Evolutionary conservation across 2,329 filamentous ascomycete species (phyloP), one percentile per base, ranked within the genome.

Genomic region (Fusarium redolens): DNA sequence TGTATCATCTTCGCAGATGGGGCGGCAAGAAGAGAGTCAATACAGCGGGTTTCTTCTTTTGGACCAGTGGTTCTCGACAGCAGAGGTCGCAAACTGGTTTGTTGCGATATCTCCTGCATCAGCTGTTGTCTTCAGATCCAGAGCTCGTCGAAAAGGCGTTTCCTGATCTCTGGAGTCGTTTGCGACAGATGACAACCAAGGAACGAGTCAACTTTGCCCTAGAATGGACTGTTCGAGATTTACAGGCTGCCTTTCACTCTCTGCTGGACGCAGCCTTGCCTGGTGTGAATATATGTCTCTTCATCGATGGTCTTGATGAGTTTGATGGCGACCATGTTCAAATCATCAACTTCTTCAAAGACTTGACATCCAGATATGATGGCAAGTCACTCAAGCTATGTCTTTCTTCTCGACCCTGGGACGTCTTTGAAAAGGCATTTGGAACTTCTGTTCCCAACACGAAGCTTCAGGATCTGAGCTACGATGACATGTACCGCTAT

Each of bases 31-130:
- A 77, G 77, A 0, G 72, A 81, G 5, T 79, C 77, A 48, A 38
- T 4, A 81, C 79, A 0, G 82, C 83, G 0, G 81, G 78, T 0
- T 86, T 83, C 74, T 86, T 85, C 68, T 85, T 86, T 63, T 86
- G 85, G 85, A 83, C 80, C 5, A 82, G 80, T 22, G 83, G 82
- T 7, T 82, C 81, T 1, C 69, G 76, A 25, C 81, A 66, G 37
- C 83, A 84, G 69, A 77, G 80, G 20, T 83, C 82, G 0, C 79
- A 81, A 45, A 78, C 77, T 2, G 83, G 82, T 0, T 64, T 84
- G 14, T 48, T 84, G 31, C 78, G 81, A 5, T 82, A 78, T 11
- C 74, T 84, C 1, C 69, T 84, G 0, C 78, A 82, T 58, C 82
- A 84, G 48, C 58, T 84, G 1, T 66, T 84, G 4, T 66, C 61